Evolutionary conservation across 139 green algal species (phyloP), one percentile per base, ranked within the genome.

Genomic region (Dunaliella primolecta): DNA sequence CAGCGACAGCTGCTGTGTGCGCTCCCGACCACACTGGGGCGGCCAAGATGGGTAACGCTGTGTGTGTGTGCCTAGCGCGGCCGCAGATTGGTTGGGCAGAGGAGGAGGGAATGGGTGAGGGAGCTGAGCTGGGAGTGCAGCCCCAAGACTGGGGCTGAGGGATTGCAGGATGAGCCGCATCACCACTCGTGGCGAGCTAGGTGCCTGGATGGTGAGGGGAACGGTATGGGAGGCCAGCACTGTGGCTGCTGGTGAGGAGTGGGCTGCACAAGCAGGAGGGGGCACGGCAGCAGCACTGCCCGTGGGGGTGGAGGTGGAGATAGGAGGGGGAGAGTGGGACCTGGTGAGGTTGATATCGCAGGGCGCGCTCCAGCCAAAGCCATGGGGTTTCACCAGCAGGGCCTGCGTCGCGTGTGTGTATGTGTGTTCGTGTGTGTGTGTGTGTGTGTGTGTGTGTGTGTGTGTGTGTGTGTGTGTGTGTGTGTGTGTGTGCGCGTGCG

Each of bases 1-100:
- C 76, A 88, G 56, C 75, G 80, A 25, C 2, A 84, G 31, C 35
- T 76, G 80, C 21, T 82, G n/a, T 75, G 84, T 72, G 57, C 74
- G 81, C 74, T 64, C 7, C 46, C 46, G 7, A 15, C 46, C 76
- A 81, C 57, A 64, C n/a, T n/a, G n/a, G n/a, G n/a, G n/a, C n/a
- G n/a, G n/a, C n/a, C n/a, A n/a, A n/a, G n/a, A n/a, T n/a, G n/a
- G n/a, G n/a, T n/a, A n/a, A n/a, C n/a, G n/a, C n/a, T n/a, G n/a
- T n/a, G n/a, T n/a, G n/a, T n/a, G n/a, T n/a, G n/a, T n/a, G n/a
- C n/a, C n/a, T n/a, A n/a, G n/a, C n/a, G n/a, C n/a, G n/a, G n/a
- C n/a, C n/a, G n/a, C n/a, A n/a, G n/a, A n/a, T n/a, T n/a, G n/a
- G n/a, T n/a, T n/a, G n/a, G n/a, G n/a, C n/a, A n/a, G n/a, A n/a